Evolutionary conservation across 805 yeast species (phyloP), one percentile per base, ranked within the genome.

Genomic region (Pichia pseudocactophila): DNA sequence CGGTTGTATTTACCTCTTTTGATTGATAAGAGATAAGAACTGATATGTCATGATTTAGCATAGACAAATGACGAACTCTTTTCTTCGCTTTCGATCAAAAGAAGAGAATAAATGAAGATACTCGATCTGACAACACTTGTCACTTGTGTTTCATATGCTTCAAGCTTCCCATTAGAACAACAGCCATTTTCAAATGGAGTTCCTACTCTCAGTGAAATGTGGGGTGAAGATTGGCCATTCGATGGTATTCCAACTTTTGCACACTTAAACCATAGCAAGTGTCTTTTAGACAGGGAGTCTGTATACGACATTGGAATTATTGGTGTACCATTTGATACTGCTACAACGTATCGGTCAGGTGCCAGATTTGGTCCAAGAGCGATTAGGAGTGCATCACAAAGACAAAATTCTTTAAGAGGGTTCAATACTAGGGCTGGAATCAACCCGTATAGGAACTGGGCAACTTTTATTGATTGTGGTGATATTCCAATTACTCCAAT

Each of bases 321-420:
- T 43, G 95, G 95, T 4, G 80, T 82, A 2, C 94, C 94, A 0
- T 85, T 84, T 52, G 95, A 84, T 55, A 84, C 92, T 7, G 90
- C 90, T 0, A 80, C 79, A 0, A 72, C 88, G 1, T 84, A 78
- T 58, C 69, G 94, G 39, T 73, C 89, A 0, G 94, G 95, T 7
- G 89, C 94, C 2, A 63, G 95, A 41, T 84, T 84, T 61, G 95
- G 95, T 2, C 95, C 90, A 3, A 62, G 78, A 39, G 82, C 83
- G 11, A 78, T 81, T 39, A 63, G 89, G 49, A 64, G 70, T 2
- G 83, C 84, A 2, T 77, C 84, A 3, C 83, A 78, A 54, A 70
- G 94, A 50, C 94, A 84, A 56, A 74, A 76, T 3, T 59, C 78
- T 2, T 57, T 76, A 41, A 65, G 92, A 43, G 89, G 89, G 1